These are phyloP conservation scores for Noccaea bulbosa DNA, from an alignment of 345 rosid genomes.

Conservation along the genomic window DNA sequence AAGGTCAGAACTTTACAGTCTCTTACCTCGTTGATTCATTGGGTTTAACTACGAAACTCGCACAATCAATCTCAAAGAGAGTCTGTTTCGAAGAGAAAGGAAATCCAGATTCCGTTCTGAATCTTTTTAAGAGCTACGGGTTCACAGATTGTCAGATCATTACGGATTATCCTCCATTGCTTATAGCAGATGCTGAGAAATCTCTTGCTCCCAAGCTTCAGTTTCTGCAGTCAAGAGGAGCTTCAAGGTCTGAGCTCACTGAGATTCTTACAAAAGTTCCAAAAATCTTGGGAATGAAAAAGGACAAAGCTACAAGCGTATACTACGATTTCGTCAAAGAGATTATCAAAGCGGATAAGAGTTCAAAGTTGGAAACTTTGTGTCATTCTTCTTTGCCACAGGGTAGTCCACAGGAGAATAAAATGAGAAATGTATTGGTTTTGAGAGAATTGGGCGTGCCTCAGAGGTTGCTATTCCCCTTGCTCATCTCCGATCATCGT, in stretches of 20 bases:
- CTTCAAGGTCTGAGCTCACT: conserved; percentile 8
- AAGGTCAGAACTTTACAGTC: conserved; percentile 6
- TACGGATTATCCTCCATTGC: background rate
- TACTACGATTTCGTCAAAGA: conserved; percentile 15
- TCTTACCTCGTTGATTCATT: conserved; percentile 8
- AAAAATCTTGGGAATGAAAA: background rate
- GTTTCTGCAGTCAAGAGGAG: conserved; percentile 3
- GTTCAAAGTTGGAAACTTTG: background rate
- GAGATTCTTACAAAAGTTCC: conserved; percentile 11
- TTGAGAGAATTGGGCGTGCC: conserved; percentile 39
- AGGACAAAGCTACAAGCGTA: background rate
- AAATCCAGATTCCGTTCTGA: conserved; percentile 1
- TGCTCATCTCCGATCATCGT: background rate
- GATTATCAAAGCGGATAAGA: background rate
- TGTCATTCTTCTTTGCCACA: conserved; percentile 3
- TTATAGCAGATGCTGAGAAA: conserved; percentile 6
- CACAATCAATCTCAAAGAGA: conserved; percentile 16
- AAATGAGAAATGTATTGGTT: conserved; percentile 3
- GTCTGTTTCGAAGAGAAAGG: background rate
- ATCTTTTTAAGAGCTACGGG: background rate
- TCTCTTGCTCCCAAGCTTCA: conserved; percentile 18
- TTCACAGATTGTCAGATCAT: conserved; percentile 21
- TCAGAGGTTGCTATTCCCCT: background rate
- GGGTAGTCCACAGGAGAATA: background rate
- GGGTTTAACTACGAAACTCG: background rate